Base-by-base conservation (phyloP, 2,329 filamentous ascomycete genomes). In the Ascochyta fabae region DNA sequence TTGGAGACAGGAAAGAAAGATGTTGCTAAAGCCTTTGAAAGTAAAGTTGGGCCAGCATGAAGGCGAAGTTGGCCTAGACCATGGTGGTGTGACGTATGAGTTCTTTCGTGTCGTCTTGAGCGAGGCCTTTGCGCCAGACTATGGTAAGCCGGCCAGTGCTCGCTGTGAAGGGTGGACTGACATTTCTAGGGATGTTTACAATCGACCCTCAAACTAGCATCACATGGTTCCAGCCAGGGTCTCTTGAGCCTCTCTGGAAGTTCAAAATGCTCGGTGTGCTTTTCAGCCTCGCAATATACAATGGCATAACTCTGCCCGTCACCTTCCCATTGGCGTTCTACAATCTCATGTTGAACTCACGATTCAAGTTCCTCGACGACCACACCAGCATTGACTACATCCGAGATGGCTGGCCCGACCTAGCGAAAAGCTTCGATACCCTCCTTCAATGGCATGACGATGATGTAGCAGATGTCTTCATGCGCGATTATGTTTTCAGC, bases 71-170 rank as follows among this genome's bases (percentile, higher is more conserved):
- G 95, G 95, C 0, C 86, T 96, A 31, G 95, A 99, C 73, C 92
- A 94, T 44, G 95, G 95, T 39, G 95, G 95, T 60, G 93, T 99
- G 1, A 94, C 97, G 66, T 93, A 96, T 72, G 95, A 99, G 61
- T 98, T 96, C 72, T 98, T 99, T 78, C 87, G 92, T 15, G 78
- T 97, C 26, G 87, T 91, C 16, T 87, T 97, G 64, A 86, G 86
- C 0, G 88, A 96, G 68, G 90, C 90, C 3, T 83, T 98, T 41
- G 83, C 91, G 65, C 89, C 91, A 4, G 83, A 87, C 39, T 91
- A 90, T 67, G 92, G 86, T 76, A 79, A 78, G 79, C 62, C 7
- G 9, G 9, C 13, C 4, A 12, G 4, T 4, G 0, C 36, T 27
- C 15, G 13, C 6, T 27, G 4, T 7, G 6, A 3, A 7, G 36